Evolutionary conservation across 805 yeast genomes (phyloP), one percentile per base, ranked within the genome.

Genomic region (Peterozyma toletana): DNA sequence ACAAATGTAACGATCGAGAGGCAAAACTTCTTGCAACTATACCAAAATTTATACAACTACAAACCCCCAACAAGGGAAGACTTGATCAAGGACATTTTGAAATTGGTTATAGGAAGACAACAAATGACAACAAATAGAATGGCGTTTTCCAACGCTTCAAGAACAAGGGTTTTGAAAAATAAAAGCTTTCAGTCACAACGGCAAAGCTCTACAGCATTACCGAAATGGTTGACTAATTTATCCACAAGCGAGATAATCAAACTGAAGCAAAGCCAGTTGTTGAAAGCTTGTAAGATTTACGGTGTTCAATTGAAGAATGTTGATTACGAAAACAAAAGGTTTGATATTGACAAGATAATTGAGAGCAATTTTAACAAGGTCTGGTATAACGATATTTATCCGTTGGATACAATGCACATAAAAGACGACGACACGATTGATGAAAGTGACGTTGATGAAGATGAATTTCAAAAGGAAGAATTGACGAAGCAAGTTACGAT

Each of bases 271-370:
- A 33, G 35, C 10, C 42, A 43, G 35, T 30, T 43, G 11, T 38
- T 43, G 18, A 34, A 30, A 14, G 39, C 42, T 9, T 43, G 45
- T 38, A 31, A 38, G 6, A 14, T 38, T 13, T 38, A 33, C 15
- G 18, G 35, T 30, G 16, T 43, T 13, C 21, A 39, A 5, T 38
- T 43, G 42, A 43, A 43, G 38, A 38, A 43, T 16, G 14, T 43
- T 13, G 34, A 43, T 13, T 33, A 29, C 34, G 45, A 43, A 30
- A 11, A 16, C 4, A 5, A 9, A 5, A 40, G 39, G 10, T 48
- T 48, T 11, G 49, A 53, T 17, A 39, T 56, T 5, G 46, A 40
- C 11, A 48, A 49, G 49, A 30, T 51, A 3, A 41, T 42, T 11
- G 38, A 41, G 17, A n/a, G 42, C 3, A 37, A 48, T 21, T 21